Evolutionary conservation across 139 green algal species (phyloP).

Genomic region (Tetradesmus lagerheimii): DNA sequence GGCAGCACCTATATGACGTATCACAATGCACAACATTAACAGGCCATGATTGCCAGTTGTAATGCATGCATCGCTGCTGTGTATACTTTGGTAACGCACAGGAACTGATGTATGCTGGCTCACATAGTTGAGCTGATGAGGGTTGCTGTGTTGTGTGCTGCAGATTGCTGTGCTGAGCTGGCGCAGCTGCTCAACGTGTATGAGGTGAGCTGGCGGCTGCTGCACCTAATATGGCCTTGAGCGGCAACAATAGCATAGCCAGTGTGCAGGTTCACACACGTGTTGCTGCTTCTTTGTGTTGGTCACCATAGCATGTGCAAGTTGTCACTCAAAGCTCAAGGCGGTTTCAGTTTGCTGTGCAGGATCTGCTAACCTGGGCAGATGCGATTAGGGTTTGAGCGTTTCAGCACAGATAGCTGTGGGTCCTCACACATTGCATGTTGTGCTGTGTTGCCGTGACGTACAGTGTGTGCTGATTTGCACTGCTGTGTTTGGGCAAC

Average conservation of each 20-base stretch:
- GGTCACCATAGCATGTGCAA: no score
- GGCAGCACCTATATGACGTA: no score
- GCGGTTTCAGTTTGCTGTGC: no score
- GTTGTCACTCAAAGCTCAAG: no score
- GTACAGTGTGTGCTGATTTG: no score
- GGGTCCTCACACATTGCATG: no score
- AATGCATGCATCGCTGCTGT: neutral
- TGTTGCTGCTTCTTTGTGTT: neutral
- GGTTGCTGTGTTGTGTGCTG: no score
- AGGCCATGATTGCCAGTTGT: neutral
- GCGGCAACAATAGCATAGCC: neutral
- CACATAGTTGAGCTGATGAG: neutral
- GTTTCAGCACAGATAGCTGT: no score
- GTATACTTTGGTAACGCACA: neutral
- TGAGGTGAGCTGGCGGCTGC: neutral
- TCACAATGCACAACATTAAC: no score
- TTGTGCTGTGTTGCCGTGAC: no score
- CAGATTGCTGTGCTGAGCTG: constrained; percentile 19
- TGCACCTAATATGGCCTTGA: neutral
- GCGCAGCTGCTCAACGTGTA: constrained; percentile 20
- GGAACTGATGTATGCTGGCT: neutral
- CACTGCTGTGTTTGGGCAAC: neutral
- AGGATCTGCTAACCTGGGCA: no score
- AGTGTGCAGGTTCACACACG: neutral
- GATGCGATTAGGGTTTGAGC: no score